phyloP scores from a whole-genome alignment of 163 green algal genomes.

The Coccomyxa subellipsoidea region DNA sequence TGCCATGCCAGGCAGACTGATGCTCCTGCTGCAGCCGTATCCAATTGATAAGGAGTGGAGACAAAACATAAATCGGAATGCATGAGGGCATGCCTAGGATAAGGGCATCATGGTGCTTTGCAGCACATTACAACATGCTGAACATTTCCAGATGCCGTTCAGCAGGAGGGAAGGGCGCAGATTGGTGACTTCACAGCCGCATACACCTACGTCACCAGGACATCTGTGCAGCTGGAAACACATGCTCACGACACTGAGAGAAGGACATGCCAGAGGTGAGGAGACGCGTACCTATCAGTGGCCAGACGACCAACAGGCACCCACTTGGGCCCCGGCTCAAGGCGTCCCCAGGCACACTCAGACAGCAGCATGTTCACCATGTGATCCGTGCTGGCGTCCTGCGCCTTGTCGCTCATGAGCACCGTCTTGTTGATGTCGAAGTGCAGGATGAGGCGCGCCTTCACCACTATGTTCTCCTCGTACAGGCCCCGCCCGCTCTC shows the following conservation, averaged over 20 bases:
- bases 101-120: not conserved
- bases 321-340: slow-evolving; percentile 35
- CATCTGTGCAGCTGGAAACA: too few relatives aligned
- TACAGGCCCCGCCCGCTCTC: not conserved
- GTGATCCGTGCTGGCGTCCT: slow-evolving; percentile 23
- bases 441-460: slow-evolving; percentile 38
- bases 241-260: too few relatives aligned
- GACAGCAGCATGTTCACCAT: slow-evolving; percentile 45
- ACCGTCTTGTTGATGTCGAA: slow-evolving; percentile 55
- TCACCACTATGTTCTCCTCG: slow-evolving; percentile 17
- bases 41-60: too few relatives aligned
- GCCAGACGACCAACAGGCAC: slow-evolving; percentile 34
- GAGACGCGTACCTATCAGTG: slow-evolving; percentile 22
- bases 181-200: too few relatives aligned
- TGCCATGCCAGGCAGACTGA: not conserved
- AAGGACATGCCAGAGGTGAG: not conserved
- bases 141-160: too few relatives aligned
- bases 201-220: too few relatives aligned
- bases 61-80: too few relatives aligned
- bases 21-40: not conserved
- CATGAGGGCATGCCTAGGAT: too few relatives aligned
- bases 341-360: slow-evolving; percentile 40
- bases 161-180: too few relatives aligned
- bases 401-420: slow-evolving; percentile 40
- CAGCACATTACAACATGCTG: too few relatives aligned